Base-by-base conservation (phyloP, 495 filamentous ascomycete species). In the Podospora comata region DNA sequence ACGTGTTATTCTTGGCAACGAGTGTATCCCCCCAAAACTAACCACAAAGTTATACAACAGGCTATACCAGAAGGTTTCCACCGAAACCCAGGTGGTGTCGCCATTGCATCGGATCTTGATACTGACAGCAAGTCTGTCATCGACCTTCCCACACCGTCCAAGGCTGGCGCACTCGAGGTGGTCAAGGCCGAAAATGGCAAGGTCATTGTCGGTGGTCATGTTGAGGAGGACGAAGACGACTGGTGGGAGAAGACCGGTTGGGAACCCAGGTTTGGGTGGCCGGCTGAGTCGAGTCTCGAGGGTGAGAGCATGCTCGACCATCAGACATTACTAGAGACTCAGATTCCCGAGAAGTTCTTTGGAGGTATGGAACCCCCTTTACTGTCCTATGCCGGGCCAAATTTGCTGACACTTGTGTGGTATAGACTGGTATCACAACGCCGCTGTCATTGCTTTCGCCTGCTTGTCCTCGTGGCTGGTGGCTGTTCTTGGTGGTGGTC, bases 361-460 rank as follows among this genome's bases (percentile, higher is more conserved):
- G 95, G 95, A 73, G 92, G 91, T 92, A 79, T 72, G 85, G 78
- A 60, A 34, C 4, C 13, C 16, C 44, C 64, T 65, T 62, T 48
- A 61, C 23, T 23, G 1, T 1, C 23, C 23, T 23, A 23, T 23
- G 1, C 23, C 23, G 23, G 23, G 23, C 23, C 23, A 23, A 23
- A 23, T 23, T 23, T 23, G 23, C 23, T 23, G 23, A 23, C 23
- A 23, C 23, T 23, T 32, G 30, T 32, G 26, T 32, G 61, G 19
- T 39, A n/a, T 67, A 92, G 94, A 97, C 73, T 99, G 95, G 95
- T 98, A 97, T 77, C 93, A 98, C 77, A 98, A 99, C 78, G 89
- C 93, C 18, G 95, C 81, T 28, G 83, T 98, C 65, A 97, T 99
- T 70, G 83, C 92, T 57, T 97, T 99, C 73, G 93, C 95, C 27